phyloP scores from a whole-genome alignment of 164 flowering plant genomes.

The Taxillus chinensis region DNA sequence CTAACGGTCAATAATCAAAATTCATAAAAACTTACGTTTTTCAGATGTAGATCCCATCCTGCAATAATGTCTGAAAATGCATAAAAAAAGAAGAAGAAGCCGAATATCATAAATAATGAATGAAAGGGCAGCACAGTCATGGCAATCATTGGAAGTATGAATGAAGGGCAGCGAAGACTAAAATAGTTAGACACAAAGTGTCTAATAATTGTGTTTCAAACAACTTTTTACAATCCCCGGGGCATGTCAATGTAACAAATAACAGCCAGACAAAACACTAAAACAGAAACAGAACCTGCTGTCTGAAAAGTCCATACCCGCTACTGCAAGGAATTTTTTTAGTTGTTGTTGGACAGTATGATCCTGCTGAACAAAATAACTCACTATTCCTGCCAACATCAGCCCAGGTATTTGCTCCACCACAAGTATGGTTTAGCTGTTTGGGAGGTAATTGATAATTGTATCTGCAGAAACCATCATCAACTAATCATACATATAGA shows the following conservation, averaged over 20 bases:
- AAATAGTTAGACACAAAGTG: no score
- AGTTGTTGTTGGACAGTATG: slow-evolving; percentile 65
- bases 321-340: slow-evolving; percentile 36
- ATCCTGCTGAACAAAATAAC: slow-evolving; percentile 68
- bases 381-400: slow-evolving; percentile 40
- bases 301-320: slow-evolving; percentile 30
- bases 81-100: not conserved
- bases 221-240: no score
- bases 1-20: no score
- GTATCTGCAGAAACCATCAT: slow-evolving; percentile 36
- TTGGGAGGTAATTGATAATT: slow-evolving; percentile 71
- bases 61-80: slow-evolving; percentile 60
- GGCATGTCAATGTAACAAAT: no score
- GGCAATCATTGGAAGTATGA: no score
- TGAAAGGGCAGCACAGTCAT: no score
- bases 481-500: slow-evolving; percentile 4
- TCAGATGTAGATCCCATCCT: slow-evolving; percentile 56
- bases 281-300: not conserved
- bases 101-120: no score
- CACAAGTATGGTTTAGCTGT: slow-evolving; percentile 58
- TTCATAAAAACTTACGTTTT: slow-evolving; percentile 29
- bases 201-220: no score
- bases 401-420: slow-evolving; percentile 77
- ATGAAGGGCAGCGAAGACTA: no score
- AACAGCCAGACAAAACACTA: not conserved